Base-by-base conservation (phyloP, 805 yeast species). In the Starmerella bombi region DNA sequence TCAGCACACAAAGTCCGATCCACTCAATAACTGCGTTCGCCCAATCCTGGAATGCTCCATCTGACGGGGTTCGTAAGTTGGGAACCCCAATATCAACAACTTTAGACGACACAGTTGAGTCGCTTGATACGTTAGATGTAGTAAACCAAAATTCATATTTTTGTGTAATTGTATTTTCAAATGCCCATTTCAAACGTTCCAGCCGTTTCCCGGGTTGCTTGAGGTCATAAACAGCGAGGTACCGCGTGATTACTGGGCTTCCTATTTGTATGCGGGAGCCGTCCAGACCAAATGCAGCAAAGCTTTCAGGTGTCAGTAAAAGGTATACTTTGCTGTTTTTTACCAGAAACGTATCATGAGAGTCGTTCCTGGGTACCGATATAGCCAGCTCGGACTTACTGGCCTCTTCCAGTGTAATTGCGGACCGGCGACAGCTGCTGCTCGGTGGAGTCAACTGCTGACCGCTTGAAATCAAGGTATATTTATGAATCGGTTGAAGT, bases 21-120 rank as follows among this genome's bases (percentile, higher is more conserved):
- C 53, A 49, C 21, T 51, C 52, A 2, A 27, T n/a, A 17, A 48
- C 14, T n/a, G 17, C 41, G 21, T 45, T 46, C 5, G 51, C 38
- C 53, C 53, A 50, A 28, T 51, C 54, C 14, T 39, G 37, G 20
- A 42, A 40, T 16, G 20, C 44, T 9, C 21, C 42, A 14, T 20
- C 15, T 3, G 23, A 15, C 3, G 44, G 37, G 2, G 40, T 30
- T 3, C 17, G 10, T 23, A 42, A 34, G 2, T 36, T 34, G 15
- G 47, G 48, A 2, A 40, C 37, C 1, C 28, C 22, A 12, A 41
- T 7, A 4, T 18, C 22, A 6, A 15, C 25, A 2, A 23, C 34
- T 7, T 19, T 10, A 8, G 30, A 21, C 2, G 7, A 3, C 2
- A 17, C 5, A 27, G 17, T 18, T 9, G 30, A 6, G 4, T 18